Evolutionary conservation across 2,329 filamentous ascomycete genomes (phyloP), one percentile per base, ranked within the genome.

Genomic region (Apiospora aurea): DNA sequence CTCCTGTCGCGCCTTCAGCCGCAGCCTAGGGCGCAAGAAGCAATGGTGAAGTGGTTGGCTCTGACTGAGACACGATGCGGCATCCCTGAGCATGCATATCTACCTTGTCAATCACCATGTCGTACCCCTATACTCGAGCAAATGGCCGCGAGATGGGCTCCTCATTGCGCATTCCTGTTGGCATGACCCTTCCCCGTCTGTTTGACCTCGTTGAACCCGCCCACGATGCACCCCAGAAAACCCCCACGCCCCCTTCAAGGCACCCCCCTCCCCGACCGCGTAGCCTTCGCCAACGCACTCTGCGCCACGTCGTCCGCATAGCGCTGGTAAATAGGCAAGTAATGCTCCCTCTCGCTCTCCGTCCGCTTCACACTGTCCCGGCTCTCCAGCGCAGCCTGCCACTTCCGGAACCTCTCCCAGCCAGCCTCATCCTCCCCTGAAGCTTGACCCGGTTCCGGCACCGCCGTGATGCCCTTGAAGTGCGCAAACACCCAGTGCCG

Each of bases 401-500:
- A 91, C 72, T 78, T 85, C 75, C 85, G 82, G 83, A 86, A 90
- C 29, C 87, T 80, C 44, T 76, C 79, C 88, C 88, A 90, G 18
- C 83, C 78, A 41, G 75, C 77, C 74, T 88, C 86, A 72, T 88
- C 80, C 0, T 84, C 86, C 2, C 13, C 10, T 6, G 34, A 38
- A 4, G 34, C 3, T 6, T 47, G 67, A 0, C 86, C 86, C 46
- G 84, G 78, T 18, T 79, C 82, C 1, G 86, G 87, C 53, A 90
- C 83, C 0, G 85, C 84, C n/a, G 86, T 73, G 0, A 87, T 87
- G 1, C 84, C 85, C 71, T 90, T 90, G 75, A 87, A 90, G 73
- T 88, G 84, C 73, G 91, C 88, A 75, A 90, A 89, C 2, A 89
- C 81, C 87, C 88, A 91, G 7, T 89, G 76, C 29, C 88, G 82